Evolutionary conservation across 1,284 basidiomycete genomes (phyloP).

Genomic region (Leccinum subspadiceum): DNA sequence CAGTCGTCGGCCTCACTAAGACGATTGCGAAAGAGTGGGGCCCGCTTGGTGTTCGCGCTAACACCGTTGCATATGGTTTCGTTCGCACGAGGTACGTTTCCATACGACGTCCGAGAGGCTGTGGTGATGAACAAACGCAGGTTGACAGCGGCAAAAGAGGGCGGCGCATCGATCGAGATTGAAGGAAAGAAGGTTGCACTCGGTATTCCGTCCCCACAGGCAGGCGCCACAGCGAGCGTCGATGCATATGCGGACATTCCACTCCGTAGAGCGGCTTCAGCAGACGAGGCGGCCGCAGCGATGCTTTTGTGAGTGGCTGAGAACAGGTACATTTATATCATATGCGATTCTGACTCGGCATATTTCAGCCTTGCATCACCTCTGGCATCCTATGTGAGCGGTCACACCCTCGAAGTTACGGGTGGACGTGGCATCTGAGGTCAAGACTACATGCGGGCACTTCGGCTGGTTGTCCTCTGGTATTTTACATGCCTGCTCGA

Average conservation of each 20-base stretch:
- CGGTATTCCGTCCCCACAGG: slow-evolving; percentile 64
- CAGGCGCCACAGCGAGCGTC: slow-evolving; percentile 31
- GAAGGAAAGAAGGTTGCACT: slow-evolving; percentile 82
- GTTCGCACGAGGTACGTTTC: slow-evolving; percentile 63
- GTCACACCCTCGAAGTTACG: slow-evolving; percentile 81
- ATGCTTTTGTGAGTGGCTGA: slow-evolving; percentile 63
- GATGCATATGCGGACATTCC: slow-evolving; percentile 59
- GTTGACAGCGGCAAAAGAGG: slow-evolving; percentile 73
- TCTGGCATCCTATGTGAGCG: slow-evolving; percentile 76
- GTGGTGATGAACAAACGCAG: slow-evolving; percentile 32
- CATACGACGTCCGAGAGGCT: neutral
- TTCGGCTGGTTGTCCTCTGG: neutral
- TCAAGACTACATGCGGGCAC: neutral
- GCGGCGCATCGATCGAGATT: slow-evolving; percentile 74
- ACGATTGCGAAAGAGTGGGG: slow-evolving; percentile 90
- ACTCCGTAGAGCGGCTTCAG: slow-evolving; percentile 67
- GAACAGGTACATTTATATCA: neutral
- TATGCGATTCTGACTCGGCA: slow-evolving; percentile 11
- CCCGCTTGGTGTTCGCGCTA: slow-evolving; percentile 75
- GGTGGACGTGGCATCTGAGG: slow-evolving; percentile 67
- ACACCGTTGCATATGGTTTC: slow-evolving; percentile 77
- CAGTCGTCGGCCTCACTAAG: slow-evolving; percentile 77
- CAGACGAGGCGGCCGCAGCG: slow-evolving; percentile 75
- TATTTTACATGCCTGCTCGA: neutral
- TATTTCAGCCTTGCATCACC: slow-evolving; percentile 64